Base-by-base conservation (phyloP, 805 yeast genomes). In the Candida chauliodis region DNA sequence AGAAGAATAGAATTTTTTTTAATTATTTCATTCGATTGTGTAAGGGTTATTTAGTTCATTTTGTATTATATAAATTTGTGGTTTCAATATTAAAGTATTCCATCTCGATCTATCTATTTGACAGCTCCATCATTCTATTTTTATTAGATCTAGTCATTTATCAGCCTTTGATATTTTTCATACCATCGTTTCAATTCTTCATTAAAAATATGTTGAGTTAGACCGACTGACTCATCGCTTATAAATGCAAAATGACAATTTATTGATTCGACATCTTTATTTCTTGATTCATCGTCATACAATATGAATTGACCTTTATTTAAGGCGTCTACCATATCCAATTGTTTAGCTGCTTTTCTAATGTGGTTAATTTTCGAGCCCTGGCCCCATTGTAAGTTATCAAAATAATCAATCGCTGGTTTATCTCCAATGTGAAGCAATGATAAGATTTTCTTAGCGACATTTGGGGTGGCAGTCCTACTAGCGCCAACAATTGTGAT, bases 221-320 rank as follows among this genome's bases (percentile, higher is more conserved):
- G 68, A 0, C 88, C 87, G 15, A 51, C 47, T 18, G 64, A 62
- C 30, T 81, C 82, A 49, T 79, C 76, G 6, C 66, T 65, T 7
- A 88, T 75, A 52, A 78, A 75, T 11, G 78, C 76, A 57, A 88
- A 88, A 37, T 75, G 72, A 19, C 86, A 87, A 3, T 89, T 89
- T 11, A 84, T 69, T 17, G 58, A 50, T 50, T 77, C 82, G 3
- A 88, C 95, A 48, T 88, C 96, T 44, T 62, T 71, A 52, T 88
- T 88, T 46, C 96, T 69, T 39, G 61, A 51, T 57, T 88, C 96
- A 56, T 88, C 96, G 53, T 88, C 96, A 51, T 78, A 88, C 40
- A 84, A 50, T 14, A 76, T 65, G 34, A 66, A 56, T 17, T 53
- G 48, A 1, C 71, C 69, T 6, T 48, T 37, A 14, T 42, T 37